A percentile compares a stretch with the other conserved stretches of the same genome.
Evolutionary conservation across 2,329 filamentous ascomycete species (phyloP).

Genomic region (Alternaria metachromatica): DNA sequence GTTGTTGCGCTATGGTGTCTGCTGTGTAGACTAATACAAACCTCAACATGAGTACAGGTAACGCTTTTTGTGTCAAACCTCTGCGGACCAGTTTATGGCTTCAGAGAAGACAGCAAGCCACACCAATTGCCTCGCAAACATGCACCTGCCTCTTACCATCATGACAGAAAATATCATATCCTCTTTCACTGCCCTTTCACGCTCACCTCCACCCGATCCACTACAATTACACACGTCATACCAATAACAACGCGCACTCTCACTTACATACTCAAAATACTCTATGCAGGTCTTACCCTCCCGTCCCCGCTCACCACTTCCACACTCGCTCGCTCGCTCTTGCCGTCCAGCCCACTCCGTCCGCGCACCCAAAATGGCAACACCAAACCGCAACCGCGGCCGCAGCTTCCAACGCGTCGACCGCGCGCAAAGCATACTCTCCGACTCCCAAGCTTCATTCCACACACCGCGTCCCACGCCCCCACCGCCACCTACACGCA

Average conservation of each 20-base stretch:
- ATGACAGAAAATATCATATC: not conserved
- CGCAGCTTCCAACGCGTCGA: conserved; percentile 3
- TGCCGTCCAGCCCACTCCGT: not conserved
- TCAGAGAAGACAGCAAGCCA: not conserved
- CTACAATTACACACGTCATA: not conserved
- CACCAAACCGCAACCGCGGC: not conserved
- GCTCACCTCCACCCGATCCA: not conserved
- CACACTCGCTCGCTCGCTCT: not conserved
- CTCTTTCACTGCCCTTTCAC: not conserved
- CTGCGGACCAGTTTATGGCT: accelerated
- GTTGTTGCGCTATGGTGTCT: not conserved
- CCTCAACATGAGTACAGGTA: not conserved
- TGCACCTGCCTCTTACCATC: not conserved
- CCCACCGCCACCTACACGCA: not conserved
- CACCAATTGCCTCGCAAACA: not conserved
- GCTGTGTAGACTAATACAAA: not conserved
- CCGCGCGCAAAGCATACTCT: conserved; percentile 11
- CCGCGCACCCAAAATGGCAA: not conserved
- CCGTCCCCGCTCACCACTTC: not conserved
- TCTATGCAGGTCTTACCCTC: not conserved
- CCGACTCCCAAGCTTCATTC: conserved; percentile 2
- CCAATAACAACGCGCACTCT: not conserved
- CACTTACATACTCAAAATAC: not conserved
- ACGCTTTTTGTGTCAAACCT: not conserved
- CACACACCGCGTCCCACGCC: conserved; percentile 3